A percentile compares a stretch with the other conserved stretches of the same genome.
phyloP scores from a whole-genome alignment of 257 asterid genomes.

The Rehmannia glutinosa region DNA sequence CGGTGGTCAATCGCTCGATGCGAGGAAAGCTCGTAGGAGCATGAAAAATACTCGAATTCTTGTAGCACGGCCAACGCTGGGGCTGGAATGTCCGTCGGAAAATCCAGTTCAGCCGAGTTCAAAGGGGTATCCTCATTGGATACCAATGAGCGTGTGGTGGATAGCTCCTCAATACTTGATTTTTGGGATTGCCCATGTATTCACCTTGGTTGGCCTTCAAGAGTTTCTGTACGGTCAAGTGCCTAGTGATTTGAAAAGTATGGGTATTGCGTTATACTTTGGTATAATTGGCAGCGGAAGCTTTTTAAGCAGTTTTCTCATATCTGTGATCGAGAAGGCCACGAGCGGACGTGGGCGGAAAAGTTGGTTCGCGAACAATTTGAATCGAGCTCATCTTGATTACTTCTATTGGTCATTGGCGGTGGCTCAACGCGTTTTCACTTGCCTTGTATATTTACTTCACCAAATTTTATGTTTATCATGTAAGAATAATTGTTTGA shows the following conservation, averaged over 20 bases:
- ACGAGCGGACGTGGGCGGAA: slow-evolving; percentile 17
- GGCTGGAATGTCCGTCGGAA: too few relatives aligned
- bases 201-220: slow-evolving; percentile 37
- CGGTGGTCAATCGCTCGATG: too few relatives aligned
- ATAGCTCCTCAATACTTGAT: slow-evolving; percentile 37
- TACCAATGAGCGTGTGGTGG: too few relatives aligned
- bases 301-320: too few relatives aligned
- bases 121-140: too few relatives aligned
- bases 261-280: slow-evolving; percentile 30
- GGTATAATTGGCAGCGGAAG: slow-evolving; percentile 39
- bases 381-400: slow-evolving; percentile 47
- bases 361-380: slow-evolving; percentile 49
- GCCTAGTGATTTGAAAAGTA: slow-evolving; percentile 32
- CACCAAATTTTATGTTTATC: too few relatives aligned
- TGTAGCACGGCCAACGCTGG: too few relatives aligned
- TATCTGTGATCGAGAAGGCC: too few relatives aligned
- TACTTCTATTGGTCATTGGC: slow-evolving; percentile 53
- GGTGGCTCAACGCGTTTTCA: slow-evolving; percentile 10
- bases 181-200: slow-evolving; percentile 32
- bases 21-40: too few relatives aligned
- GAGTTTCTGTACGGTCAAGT: slow-evolving; percentile 50
- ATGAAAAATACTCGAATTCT: too few relatives aligned
- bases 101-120: too few relatives aligned
- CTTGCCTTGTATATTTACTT: background rate
- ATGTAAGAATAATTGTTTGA: too few relatives aligned